Conservation (phyloP, 148 eudicot species). For the Spergularia marina region DNA sequence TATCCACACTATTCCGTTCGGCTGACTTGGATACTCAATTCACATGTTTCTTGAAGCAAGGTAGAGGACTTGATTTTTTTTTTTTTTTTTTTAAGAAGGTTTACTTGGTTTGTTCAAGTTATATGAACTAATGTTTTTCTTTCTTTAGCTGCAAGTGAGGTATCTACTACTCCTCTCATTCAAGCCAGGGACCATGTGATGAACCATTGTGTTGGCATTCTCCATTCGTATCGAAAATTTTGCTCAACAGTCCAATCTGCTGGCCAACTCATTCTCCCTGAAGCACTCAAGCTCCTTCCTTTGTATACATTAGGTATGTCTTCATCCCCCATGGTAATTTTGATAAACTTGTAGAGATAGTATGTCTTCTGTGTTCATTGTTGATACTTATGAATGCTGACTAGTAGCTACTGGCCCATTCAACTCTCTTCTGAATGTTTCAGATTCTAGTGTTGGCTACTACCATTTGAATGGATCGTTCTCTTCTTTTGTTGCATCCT, state of each 20-base stretch:
- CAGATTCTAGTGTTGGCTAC: no score
- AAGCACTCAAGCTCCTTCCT: slow-evolving; percentile 89
- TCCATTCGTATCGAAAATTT: slow-evolving; percentile 84
- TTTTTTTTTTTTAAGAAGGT: neutral
- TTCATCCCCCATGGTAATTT: neutral
- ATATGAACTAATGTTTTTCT: neutral
- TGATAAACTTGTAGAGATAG: neutral
- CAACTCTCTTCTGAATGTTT: no score
- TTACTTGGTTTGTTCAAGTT: neutral
- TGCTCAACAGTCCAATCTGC: slow-evolving; percentile 82
- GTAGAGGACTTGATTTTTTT: slow-evolving; percentile 29
- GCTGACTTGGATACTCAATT: slow-evolving; percentile 97
- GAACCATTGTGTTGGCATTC: slow-evolving; percentile 66
- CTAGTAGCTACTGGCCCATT: no score
- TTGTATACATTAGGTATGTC: slow-evolving; percentile 79
- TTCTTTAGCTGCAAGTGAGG: slow-evolving; percentile 64
- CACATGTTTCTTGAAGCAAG: slow-evolving; percentile 86
- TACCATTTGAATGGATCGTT: no score
- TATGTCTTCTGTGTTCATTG: no score
- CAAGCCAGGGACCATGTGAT: slow-evolving; percentile 78
- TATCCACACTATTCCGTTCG: slow-evolving; percentile 79
- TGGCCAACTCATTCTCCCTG: slow-evolving; percentile 94
- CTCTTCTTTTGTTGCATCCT: no score
- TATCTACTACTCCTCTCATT: slow-evolving; percentile 55
- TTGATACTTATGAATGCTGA: no score